Conservation (phyloP, 305 asterid species). For the Fraxinus nigra region DNA sequence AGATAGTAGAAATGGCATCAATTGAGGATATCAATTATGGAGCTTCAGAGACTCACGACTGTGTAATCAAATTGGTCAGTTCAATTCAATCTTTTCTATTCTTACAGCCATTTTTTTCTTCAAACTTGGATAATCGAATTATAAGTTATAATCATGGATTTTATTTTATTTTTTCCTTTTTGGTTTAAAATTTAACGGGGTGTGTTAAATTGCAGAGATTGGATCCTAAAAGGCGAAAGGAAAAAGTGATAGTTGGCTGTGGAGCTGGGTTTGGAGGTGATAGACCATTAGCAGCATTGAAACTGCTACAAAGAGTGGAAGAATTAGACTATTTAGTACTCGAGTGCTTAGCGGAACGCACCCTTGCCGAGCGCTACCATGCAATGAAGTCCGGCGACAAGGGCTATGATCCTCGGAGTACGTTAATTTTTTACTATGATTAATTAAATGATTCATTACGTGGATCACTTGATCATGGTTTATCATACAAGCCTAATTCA, state of each 20-base stretch:
- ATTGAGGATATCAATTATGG: conserved; percentile 33
- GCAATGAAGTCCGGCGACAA: conserved; percentile 62
- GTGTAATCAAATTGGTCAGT: conserved; percentile 62
- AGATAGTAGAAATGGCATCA: conserved; percentile 21
- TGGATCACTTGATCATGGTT: not conserved
- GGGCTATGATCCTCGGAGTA: conserved; percentile 94
- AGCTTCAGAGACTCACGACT: conserved; percentile 45
- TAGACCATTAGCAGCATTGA: conserved; percentile 82
- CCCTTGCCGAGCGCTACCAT: conserved; percentile 85
- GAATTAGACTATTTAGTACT: conserved; percentile 80
- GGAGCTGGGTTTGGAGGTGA: conserved; percentile 99
- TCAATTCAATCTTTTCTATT: not conserved
- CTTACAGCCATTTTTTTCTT: not conserved
- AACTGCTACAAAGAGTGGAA: conserved; percentile 71
- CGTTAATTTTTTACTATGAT: conserved; percentile 24
- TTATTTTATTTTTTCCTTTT: not conserved
- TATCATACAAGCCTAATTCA: not conserved
- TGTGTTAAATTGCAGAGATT: conserved; percentile 48
- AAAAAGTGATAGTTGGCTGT: conserved; percentile 77
- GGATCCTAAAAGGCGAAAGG: conserved; percentile 65
- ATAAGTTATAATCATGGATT: not conserved
- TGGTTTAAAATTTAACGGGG: not conserved
- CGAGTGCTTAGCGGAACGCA: conserved; percentile 97
- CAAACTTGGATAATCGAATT: not conserved
- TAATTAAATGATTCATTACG: conserved; percentile 9